phyloP scores from a whole-genome alignment of 1,284 basidiomycete genomes.

The Moesziomyces parantarcticus region DNA sequence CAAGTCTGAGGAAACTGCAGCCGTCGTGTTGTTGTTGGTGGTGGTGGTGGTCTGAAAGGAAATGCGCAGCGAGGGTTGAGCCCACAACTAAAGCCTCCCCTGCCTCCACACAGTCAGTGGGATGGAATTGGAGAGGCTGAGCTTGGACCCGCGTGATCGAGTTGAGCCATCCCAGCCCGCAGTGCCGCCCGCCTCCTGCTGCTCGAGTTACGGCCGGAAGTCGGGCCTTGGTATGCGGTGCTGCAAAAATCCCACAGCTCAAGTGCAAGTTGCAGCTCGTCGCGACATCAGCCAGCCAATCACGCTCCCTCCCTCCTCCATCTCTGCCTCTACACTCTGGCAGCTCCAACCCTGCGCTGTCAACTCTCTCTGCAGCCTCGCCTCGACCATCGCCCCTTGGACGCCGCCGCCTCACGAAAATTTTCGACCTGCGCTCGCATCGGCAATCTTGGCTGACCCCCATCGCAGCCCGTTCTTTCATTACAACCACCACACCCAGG shows the following conservation, averaged over 20 bases:
- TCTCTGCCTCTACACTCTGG: background rate
- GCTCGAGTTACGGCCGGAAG: background rate
- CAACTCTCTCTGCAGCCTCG: background rate
- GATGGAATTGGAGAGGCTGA: background rate
- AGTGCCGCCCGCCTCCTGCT: too few species aligned
- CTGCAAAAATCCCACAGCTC: background rate
- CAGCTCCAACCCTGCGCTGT: background rate
- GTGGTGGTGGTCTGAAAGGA: too few species aligned
- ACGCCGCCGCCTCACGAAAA: background rate
- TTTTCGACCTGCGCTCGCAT: background rate
- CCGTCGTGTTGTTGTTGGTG: too few species aligned
- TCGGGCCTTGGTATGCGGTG: background rate
- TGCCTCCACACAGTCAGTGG: background rate
- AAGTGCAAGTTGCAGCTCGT: background rate
- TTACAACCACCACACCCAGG: background rate
- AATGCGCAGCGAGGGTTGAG: too few species aligned
- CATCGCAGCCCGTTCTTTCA: background rate
- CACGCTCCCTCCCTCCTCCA: constrained; percentile 8
- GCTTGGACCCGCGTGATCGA: background rate
- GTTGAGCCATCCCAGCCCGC: background rate
- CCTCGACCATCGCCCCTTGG: background rate
- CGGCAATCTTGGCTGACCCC: background rate
- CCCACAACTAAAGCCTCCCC: background rate
- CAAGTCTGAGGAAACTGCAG: too few species aligned
- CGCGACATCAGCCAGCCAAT: constrained; percentile 13